Conservation (phyloP, 805 yeast species). For the Nakazawaea ernobii region DNA sequence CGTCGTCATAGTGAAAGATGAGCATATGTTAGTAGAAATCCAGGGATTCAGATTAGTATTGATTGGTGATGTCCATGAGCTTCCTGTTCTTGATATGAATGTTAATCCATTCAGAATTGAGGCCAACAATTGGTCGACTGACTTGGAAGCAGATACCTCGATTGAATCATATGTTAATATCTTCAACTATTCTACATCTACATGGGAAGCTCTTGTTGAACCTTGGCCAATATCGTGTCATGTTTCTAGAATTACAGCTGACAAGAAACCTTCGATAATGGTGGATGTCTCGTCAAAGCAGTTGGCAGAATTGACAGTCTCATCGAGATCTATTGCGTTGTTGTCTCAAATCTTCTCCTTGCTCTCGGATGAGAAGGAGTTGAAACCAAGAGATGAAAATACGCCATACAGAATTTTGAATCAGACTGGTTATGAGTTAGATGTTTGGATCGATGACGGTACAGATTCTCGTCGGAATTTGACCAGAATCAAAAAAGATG, state of each 20-base stretch:
- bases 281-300: conserved; percentile 74
- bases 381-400: conserved; percentile 68
- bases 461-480: conserved; percentile 22
- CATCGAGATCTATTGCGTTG: conserved; percentile 76
- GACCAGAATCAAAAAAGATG: conserved; percentile 40
- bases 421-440: conserved; percentile 79
- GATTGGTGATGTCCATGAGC: conserved; percentile 86
- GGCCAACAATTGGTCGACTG: conserved; percentile 84
- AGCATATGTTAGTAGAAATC: conserved; percentile 56
- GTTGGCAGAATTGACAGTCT: conserved; percentile 72
- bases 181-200: conserved; percentile 81
- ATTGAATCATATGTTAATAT: conserved; percentile 66
- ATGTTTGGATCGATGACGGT: conserved; percentile 69
- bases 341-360: conserved; percentile 62
- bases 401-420: conserved; percentile 78
- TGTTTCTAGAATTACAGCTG: conserved; percentile 38
- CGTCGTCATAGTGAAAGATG: conserved; percentile 54
- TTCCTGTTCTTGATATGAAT: conserved; percentile 78
- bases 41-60: conserved; percentile 78
- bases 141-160: conserved; percentile 61
- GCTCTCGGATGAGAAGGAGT: conserved; percentile 40
- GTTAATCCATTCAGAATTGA: conserved; percentile 61
- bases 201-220: conserved; percentile 94
- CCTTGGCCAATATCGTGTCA: conserved; percentile 79
- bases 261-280: conserved; percentile 35